Evolutionary conservation across 331 rosid species (phyloP), one percentile per base, ranked within the genome.

Genomic region (Pyrus hybrid): DNA sequence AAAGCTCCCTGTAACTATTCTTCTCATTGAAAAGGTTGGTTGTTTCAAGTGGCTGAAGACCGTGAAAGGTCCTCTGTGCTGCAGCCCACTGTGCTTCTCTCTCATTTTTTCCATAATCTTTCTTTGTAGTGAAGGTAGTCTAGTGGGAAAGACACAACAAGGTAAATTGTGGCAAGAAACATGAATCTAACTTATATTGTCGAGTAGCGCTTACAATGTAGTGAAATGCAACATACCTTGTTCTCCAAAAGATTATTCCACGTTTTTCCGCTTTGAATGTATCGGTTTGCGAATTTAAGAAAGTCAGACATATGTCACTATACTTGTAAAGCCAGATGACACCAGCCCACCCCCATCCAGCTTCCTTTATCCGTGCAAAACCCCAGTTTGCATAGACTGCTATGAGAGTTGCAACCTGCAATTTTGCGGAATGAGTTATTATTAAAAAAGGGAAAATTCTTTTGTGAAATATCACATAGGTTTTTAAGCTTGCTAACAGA

Each of bases 331-430:
- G 78, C 98, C 98, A 93, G 81, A 93, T 87, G 2, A 93, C 95
- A 65, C 90, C 98, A 33, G 98, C 98, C 98, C 98, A 93, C 25
- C 98, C 98, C 98, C 97, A 93, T 71, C 98, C n/a, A n/a, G n/a
- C n/a, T n/a, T n/a, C n/a, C n/a, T n/a, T n/a, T n/a, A n/a, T n/a
- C n/a, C n/a, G n/a, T 21, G 98, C 97, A 32, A 93, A 93, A 18
- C 79, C 77, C 98, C 98, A 93, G 47, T 84, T 80, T 14, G 98
- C 98, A 83, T 93, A 93, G 9, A 93, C 98, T 29, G 97, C 94
- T 68, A 93, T 85, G 74, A 90, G 60, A 20, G 98, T 93, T 32
- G 98, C 98, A 26, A 91, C 91, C 98, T 93, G 87, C 25, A 32
- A 74, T 63, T 86, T 37, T 75, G 26, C n/a, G n/a, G n/a, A n/a